phyloP scores from a whole-genome alignment of 1,139 yeast genomes.

The Suhomyces wounanorum region DNA sequence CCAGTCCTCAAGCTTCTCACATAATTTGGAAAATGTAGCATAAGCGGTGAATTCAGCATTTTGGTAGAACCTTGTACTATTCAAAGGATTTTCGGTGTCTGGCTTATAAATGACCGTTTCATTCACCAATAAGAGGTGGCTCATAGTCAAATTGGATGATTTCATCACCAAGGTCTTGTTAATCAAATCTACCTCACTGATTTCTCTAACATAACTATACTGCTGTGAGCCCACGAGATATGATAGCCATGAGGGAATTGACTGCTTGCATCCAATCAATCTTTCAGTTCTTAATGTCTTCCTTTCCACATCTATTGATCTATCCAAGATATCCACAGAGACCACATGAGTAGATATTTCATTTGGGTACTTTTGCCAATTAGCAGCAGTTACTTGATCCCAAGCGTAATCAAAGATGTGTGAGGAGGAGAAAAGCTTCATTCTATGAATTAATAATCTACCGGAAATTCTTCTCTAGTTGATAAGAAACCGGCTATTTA shows the following conservation, averaged over 20 bases:
- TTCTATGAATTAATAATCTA: constrained; percentile 21
- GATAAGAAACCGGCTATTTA: neutral
- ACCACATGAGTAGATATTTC: constrained; percentile 92
- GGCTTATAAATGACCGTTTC: constrained; percentile 85
- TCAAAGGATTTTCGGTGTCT: constrained; percentile 50
- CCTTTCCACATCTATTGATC: constrained; percentile 61
- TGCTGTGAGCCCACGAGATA: constrained; percentile 73
- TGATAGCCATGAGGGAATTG: constrained; percentile 81
- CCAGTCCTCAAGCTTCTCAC: constrained; percentile 91
- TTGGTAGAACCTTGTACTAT: constrained; percentile 69
- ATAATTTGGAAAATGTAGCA: constrained; percentile 65
- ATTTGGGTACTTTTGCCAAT: constrained; percentile 96
- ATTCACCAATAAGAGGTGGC: constrained; percentile 71
- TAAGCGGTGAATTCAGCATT: constrained; percentile 89
- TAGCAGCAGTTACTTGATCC: constrained; percentile 95
- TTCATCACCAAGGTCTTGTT: constrained; percentile 70
- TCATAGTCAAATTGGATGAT: constrained; percentile 86
- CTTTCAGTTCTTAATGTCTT: constrained; percentile 77
- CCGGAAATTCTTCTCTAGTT: neutral
- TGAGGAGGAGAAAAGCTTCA: constrained; percentile 76
- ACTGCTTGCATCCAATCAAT: constrained; percentile 84
- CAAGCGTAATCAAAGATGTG: constrained; percentile 81
- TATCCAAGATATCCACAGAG: constrained; percentile 82
- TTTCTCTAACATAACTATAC: constrained; percentile 82
- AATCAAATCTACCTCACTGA: constrained; percentile 77